A percentile compares a stretch with the other conserved stretches of the same genome.
Evolutionary conservation across 2,329 filamentous ascomycete species (phyloP).

Genomic region (Gremmenia infestans): DNA sequence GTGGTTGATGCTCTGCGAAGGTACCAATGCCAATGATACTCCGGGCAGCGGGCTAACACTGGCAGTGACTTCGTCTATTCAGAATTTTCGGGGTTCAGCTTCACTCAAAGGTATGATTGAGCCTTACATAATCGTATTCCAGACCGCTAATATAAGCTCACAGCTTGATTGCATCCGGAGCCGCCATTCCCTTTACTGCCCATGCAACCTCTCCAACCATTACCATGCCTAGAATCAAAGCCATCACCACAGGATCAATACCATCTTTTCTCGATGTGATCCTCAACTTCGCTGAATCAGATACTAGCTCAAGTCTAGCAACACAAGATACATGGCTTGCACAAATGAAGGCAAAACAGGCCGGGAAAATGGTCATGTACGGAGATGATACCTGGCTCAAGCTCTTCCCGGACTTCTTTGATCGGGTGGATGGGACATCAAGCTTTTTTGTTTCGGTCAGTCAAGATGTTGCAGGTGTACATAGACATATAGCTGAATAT

Average conservation of each 20-base stretch:
- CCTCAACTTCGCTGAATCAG: conserved; percentile 90
- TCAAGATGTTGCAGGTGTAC: conserved; percentile 28
- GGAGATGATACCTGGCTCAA: conserved; percentile 99
- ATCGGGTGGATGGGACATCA: conserved; percentile 83
- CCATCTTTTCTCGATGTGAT: conserved; percentile 97
- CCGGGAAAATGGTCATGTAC: conserved; percentile 84
- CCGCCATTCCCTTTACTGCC: conserved; percentile 87
- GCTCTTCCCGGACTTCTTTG: conserved; percentile 85
- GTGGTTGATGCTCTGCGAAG: conserved; percentile 92
- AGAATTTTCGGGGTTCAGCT: conserved; percentile 73
- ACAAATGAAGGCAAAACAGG: conserved; percentile 71
- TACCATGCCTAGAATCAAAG: conserved; percentile 96
- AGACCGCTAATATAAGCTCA: conserved; percentile 15
- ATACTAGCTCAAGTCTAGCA: conserved; percentile 82
- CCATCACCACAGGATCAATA: conserved; percentile 95
- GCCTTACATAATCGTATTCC: not conserved
- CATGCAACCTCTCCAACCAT: conserved; percentile 96
- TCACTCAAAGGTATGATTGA: conserved; percentile 70
- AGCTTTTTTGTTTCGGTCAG: conserved; percentile 97
- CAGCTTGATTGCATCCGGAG: conserved; percentile 77
- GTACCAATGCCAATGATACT: conserved; percentile 39
- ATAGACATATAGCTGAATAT: conserved; percentile 26
- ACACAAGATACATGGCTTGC: conserved; percentile 94
- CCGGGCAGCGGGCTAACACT: conserved; percentile 20
- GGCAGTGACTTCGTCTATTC: conserved; percentile 88